Evolutionary conservation across 805 yeast species (phyloP).

Genomic region (Nakazawaea wickerhamii): DNA sequence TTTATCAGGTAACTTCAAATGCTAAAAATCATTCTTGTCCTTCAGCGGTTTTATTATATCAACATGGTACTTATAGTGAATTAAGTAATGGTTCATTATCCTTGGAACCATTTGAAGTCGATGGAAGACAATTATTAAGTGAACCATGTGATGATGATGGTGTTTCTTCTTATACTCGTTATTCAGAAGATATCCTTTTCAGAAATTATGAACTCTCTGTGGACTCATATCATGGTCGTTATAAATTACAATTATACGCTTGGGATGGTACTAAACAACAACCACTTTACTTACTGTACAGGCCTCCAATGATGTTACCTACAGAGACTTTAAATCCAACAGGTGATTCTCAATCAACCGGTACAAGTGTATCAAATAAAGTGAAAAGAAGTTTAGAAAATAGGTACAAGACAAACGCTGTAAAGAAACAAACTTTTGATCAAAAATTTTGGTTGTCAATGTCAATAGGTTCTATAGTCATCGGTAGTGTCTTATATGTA

Average conservation of each 20-base stretch:
- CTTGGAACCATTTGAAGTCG: slow-evolving; percentile 73
- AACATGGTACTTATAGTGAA: slow-evolving; percentile 79
- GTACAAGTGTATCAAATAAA: slow-evolving; percentile 30
- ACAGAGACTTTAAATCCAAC: slow-evolving; percentile 90
- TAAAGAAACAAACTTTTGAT: slow-evolving; percentile 32
- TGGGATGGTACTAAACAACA: slow-evolving; percentile 77
- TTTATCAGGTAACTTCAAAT: slow-evolving; percentile 71
- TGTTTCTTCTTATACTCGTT: slow-evolving; percentile 62
- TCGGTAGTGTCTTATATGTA: slow-evolving; percentile 21
- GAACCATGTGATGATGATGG: slow-evolving; percentile 76
- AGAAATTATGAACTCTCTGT: slow-evolving; percentile 52
- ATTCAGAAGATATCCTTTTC: slow-evolving; percentile 60
- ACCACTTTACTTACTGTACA: slow-evolving; percentile 87
- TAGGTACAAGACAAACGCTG: slow-evolving; percentile 72
- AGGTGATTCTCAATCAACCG: slow-evolving; percentile 30
- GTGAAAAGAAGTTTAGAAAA: slow-evolving; percentile 77
- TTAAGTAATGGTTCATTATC: slow-evolving; percentile 60
- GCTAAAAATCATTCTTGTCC: slow-evolving; percentile 78
- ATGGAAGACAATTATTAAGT: slow-evolving; percentile 87
- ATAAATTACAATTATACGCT: slow-evolving; percentile 65
- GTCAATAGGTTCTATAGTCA: slow-evolving; percentile 35
- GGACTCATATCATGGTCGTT: slow-evolving; percentile 81
- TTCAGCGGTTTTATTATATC: slow-evolving; percentile 72
- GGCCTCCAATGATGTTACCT: slow-evolving; percentile 95
- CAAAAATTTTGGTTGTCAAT: slow-evolving; percentile 53